Base-by-base conservation (phyloP, 352 stramenopile species). In the Phytophthora constricta region DNA sequence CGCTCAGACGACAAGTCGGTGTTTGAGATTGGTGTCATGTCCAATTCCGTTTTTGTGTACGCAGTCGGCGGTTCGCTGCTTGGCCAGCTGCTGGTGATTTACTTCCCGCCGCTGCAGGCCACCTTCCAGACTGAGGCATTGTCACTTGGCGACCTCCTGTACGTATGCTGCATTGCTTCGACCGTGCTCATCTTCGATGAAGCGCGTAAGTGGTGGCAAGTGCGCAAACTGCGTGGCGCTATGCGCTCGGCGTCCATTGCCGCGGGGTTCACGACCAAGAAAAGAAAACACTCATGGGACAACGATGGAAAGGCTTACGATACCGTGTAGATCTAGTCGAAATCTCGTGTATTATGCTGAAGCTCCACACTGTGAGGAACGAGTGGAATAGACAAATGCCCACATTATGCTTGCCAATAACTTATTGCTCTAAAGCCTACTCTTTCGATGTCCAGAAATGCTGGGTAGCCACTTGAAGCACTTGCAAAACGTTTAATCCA, bases 51-150 rank as follows among this genome's bases (percentile, higher is more conserved):
- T 28, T 99, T 99, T 65, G 75, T 96, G 28, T 97, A 93, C 68
- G 96, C 97, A 2, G 90, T 99, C 26, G 89, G 90, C 20, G 91
- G 92, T 5, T 98, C 91, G 4, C 70, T 99, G 47, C 49, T 98
- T 16, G 97, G 97, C 1, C 97, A 99, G 75, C 80, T 99, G 17
- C 65, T 98, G 7, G 95, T 99, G 22, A 98, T 99, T 52, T 99
- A 99, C 79, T 95, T 98, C 54, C 86, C 91, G 14, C 95, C 95
- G 20, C 84, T 99, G n/a, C 97, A 99, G 67, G 78, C 91, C 22
- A 90, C 98, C 10, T 99, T 99, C 75, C 95, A 99, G 71, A 99
- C 97, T 0, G 97, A 99, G 72, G 89, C 95, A 37, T 73, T 99
- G n/a, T 90, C 89, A 27, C 49, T 96, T 8, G 64, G 64, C 11